Percentiles rank a stretch among this genome's conserved stretches.
These are phyloP conservation scores for Silene noctiflora DNA, from an alignment of 179 eudicot genomes.

Conservation along the genomic window DNA sequence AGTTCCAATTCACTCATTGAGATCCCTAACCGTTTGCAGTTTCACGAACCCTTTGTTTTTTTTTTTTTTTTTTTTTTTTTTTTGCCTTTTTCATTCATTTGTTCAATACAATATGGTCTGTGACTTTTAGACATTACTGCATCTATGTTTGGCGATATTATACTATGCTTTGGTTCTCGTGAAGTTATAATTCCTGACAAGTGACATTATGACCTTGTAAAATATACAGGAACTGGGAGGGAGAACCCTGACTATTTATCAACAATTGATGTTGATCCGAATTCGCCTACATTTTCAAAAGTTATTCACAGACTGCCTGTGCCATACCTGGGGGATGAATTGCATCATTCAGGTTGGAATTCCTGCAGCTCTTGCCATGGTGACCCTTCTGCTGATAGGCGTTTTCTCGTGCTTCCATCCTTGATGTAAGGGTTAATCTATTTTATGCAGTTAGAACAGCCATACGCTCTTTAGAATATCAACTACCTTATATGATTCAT, in stretches of 20 bases:
- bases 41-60: no score
- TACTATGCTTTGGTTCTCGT: background rate
- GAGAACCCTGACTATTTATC: slow-evolving; percentile 90
- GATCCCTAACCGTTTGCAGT: no score
- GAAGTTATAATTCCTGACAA: background rate
- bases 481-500: no score
- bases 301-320: slow-evolving; percentile 82
- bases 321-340: slow-evolving; percentile 77
- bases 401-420: slow-evolving; percentile 84
- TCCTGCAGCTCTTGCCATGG: slow-evolving; percentile 96
- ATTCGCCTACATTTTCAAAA: slow-evolving; percentile 67
- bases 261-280: slow-evolving; percentile 85
- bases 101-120: no score
- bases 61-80: no score
- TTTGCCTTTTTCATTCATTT: no score
- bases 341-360: slow-evolving; percentile 98
- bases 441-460: no score
- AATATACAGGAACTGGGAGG: slow-evolving; percentile 63
- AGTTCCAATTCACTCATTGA: no score
- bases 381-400: slow-evolving; percentile 65
- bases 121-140: no score
- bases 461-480: no score
- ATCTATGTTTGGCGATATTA: background rate
- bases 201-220: background rate
- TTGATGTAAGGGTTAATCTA: slow-evolving; percentile 44